Evolutionary conservation across 2,329 filamentous ascomycete species (phyloP).

Genomic region (Tolypocladium cylindrosporum): DNA sequence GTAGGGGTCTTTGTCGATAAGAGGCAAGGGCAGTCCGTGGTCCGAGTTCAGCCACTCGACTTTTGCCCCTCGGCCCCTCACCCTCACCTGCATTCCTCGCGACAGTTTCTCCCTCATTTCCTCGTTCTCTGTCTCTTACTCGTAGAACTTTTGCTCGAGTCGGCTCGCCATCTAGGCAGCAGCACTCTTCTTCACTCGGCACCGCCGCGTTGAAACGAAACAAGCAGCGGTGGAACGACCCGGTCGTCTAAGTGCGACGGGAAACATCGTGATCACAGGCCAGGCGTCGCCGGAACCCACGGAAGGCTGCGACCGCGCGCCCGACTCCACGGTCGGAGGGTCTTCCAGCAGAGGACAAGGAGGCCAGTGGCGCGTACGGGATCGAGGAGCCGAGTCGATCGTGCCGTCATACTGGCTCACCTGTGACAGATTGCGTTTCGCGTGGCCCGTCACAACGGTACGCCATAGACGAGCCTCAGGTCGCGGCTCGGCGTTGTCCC

Average conservation of each 20-base stretch:
- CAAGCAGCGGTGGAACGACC: not conserved
- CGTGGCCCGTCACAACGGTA: not conserved
- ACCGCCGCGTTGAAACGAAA: not conserved
- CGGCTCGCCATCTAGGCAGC: not conserved
- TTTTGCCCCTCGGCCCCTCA: not conserved
- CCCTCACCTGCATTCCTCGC: not conserved
- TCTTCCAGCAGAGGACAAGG: not conserved
- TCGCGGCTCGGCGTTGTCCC: not conserved
- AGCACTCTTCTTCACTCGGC: not conserved
- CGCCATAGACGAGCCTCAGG: not conserved
- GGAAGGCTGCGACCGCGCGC: not conserved
- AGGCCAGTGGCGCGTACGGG: not conserved
- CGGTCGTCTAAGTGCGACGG: not conserved
- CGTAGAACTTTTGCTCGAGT: not conserved
- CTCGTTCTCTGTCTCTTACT: no score
- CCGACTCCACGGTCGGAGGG: not conserved
- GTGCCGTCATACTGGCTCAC: not conserved
- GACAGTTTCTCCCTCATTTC: not conserved
- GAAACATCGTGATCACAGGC: not conserved
- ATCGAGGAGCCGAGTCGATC: not conserved
- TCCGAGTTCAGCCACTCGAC: not conserved
- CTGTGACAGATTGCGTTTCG: not conserved
- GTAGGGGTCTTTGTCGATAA: not conserved
- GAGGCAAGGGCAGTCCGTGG: not conserved
- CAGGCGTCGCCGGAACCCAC: not conserved